These are phyloP conservation scores for Avena atlantica DNA, from an alignment of 176 grass and related monocot species.

Conservation along the genomic window DNA sequence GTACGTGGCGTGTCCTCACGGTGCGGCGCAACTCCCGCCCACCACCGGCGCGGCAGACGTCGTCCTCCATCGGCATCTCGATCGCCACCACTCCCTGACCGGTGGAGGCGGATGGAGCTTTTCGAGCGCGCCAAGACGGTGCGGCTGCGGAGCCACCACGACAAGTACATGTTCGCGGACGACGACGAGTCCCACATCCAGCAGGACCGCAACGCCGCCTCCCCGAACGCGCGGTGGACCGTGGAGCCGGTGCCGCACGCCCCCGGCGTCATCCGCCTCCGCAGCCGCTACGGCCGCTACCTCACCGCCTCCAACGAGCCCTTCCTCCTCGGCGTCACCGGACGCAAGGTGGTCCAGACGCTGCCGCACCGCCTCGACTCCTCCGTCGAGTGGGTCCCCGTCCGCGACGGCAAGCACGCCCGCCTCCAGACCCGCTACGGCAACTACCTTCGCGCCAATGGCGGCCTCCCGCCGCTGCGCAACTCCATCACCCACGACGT, in stretches of 20 bases:
- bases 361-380: conserved; percentile 72
- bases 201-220: conserved; percentile 73
- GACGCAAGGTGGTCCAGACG: conserved; percentile 75
- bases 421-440: conserved; percentile 71
- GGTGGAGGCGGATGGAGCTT: conserved; percentile 60
- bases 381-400: conserved; percentile 79
- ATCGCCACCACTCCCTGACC: background rate
- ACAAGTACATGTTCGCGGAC: conserved; percentile 84
- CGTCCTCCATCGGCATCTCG: background rate
- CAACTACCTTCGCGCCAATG: conserved; percentile 77
- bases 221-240: conserved; percentile 65
- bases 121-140: conserved; percentile 74
- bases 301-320: conserved; percentile 86
- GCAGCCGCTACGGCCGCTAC: conserved; percentile 79
- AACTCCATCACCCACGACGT: conserved; percentile 84
- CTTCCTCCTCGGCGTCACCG: conserved; percentile 59
- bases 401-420: conserved; percentile 50
- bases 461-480: conserved; percentile 66
- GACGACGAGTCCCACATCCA: conserved; percentile 75
- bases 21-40: background rate
- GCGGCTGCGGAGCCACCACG: conserved; percentile 75
- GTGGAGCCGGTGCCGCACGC: conserved; percentile 60
- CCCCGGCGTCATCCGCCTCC: conserved; percentile 68
- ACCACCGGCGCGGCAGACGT: background rate
- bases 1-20: background rate